Evolutionary conservation across 345 rosid species (phyloP).

Genomic region (Populus ilicifolia): DNA sequence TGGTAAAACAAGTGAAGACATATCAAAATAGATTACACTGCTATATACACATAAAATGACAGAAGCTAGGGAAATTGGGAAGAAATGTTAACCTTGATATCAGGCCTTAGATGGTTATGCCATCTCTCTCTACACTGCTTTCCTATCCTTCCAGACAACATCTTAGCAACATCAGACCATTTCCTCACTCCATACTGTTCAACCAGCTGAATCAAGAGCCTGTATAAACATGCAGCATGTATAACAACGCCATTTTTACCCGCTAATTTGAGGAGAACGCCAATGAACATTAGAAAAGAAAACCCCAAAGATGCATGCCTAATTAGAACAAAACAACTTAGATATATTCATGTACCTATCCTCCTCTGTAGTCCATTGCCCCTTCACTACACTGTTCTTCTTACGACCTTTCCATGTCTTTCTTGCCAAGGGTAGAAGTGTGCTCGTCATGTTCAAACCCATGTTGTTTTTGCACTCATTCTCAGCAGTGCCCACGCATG

Average conservation of each 20-base stretch:
- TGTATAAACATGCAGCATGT: constrained; percentile 10
- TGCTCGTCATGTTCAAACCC: constrained; percentile 19
- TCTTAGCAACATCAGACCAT: constrained; percentile 82
- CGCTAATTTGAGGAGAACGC: neutral
- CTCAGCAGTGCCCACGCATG: constrained; percentile 40
- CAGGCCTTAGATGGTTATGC: constrained; percentile 93
- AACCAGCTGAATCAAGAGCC: constrained; percentile 61
- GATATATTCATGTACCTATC: constrained; percentile 51
- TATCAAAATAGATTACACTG: neutral
- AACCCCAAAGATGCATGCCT: neutral
- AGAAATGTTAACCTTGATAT: constrained; percentile 56
- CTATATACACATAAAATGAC: neutral
- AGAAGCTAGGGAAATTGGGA: neutral
- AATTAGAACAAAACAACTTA: neutral
- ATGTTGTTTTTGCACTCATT: neutral
- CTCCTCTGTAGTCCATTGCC: constrained; percentile 90
- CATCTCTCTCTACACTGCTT: constrained; percentile 97
- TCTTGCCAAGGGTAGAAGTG: constrained; percentile 27
- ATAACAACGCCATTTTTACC: neutral
- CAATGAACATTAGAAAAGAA: neutral
- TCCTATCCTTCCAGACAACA: constrained; percentile 82
- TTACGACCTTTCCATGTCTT: constrained; percentile 46
- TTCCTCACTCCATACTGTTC: constrained; percentile 60
- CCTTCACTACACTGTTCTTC: constrained; percentile 64
- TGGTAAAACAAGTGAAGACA: neutral